These are phyloP conservation scores for Lablab purpureus DNA, from an alignment of 306 rosid genomes.

Conservation along the genomic window DNA sequence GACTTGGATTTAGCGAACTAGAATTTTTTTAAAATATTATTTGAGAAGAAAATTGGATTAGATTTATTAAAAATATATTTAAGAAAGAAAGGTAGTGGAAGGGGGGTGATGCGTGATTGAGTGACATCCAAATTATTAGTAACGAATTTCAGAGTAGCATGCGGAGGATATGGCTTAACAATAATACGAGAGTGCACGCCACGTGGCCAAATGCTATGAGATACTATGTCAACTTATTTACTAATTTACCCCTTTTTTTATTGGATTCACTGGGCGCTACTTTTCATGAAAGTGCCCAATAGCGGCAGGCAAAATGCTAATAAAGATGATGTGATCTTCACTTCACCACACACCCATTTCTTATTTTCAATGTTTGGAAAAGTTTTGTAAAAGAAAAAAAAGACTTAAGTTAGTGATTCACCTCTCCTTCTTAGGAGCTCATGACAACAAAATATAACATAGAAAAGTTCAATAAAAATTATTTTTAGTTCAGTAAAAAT, in stretches of 20 bases:
- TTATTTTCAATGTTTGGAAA: no score
- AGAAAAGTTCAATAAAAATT: no score
- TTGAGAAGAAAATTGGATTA: neutral
- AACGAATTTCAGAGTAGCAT: neutral
- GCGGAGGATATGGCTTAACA: neutral
- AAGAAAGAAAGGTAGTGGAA: neutral
- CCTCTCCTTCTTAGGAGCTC: no score
- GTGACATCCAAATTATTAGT: constrained; percentile 14
- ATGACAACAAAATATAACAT: no score
- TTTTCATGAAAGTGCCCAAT: constrained; percentile 51
- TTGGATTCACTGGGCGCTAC: constrained; percentile 53
- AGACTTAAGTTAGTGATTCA: no score
- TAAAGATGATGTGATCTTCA: constrained; percentile 44
- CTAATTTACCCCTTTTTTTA: constrained; percentile 32
- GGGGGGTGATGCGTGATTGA: neutral
- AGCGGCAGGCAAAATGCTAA: constrained; percentile 54
- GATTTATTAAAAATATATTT: neutral
- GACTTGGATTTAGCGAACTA: no score
- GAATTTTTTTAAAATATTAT: no score
- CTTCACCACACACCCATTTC: neutral
- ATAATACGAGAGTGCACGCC: constrained; percentile 32
- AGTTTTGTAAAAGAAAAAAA: no score
- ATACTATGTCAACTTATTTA: neutral
- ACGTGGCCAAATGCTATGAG: neutral
- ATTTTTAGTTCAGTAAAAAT: no score